Evolutionary conservation across 2,329 filamentous ascomycete species (phyloP), one percentile per base, ranked within the genome.

Genomic region (Ophiostoma sp.): DNA sequence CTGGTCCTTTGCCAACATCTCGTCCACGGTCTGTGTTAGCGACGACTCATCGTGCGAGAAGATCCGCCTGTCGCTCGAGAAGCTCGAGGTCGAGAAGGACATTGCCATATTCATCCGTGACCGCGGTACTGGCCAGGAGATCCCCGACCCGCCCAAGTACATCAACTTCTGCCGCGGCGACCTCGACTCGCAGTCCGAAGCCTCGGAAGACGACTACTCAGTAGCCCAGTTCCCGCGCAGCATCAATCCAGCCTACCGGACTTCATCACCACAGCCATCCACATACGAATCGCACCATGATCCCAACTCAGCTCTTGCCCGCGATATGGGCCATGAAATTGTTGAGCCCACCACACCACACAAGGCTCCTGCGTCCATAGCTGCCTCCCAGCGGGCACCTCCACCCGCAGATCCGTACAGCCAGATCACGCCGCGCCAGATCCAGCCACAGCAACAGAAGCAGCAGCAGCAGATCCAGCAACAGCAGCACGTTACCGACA

Each of bases 131-230:
- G 95, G 96, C 5, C 95, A 98, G 82, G 97, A 99, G 81, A 99
- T 99, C 64, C 97, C 96, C 1, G 96, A 98, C 81, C 90, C 96
- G 31, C 96, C 96, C 59, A 98, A 94, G 82, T 99, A 98, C 82
- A 98, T 99, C 89, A 98, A 99, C 85, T 99, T 98, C 82, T 97
- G 94, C 81, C 92, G 96, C 12, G 96, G 95, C 19, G 95, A 97
- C 80, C 83, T 91, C 63, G 96, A 99, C 78, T 90, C 89, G 50
- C 90, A 90, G 77, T 98, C 95, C 1, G 93, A 96, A 75, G 86
- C 88, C 12, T 95, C 93, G 0, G 94, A 97, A 28, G 95, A 97
- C 76, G 94, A 95, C 77, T 99, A 97, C 80, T 97, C 94, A 0
- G 94, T 99, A 15, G 97, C 97, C 3, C 95, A 99, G 79, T 99